Conservation (phyloP, 371 early-diverging fungal genomes). For the Syncephalastrum contaminatum region DNA sequence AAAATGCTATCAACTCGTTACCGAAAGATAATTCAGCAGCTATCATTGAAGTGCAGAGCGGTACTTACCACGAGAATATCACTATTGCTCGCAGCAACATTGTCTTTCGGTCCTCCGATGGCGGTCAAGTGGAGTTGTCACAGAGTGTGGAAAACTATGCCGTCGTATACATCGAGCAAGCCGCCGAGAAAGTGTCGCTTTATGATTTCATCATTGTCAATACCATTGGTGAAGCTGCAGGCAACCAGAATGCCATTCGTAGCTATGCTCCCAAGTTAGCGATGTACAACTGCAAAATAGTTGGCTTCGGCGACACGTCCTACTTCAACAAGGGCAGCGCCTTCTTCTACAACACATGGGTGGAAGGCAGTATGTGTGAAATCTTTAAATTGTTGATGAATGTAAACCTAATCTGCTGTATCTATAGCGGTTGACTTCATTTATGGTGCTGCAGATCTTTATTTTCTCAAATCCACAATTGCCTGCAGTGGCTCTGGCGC, state of each 20-base stretch:
- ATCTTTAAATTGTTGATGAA: too few relatives aligned
- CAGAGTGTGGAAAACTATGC: slow-evolving; percentile 8
- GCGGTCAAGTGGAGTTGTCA: slow-evolving; percentile 6
- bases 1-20: slow-evolving; percentile 14
- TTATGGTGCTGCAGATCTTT: slow-evolving; percentile 11
- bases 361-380: slow-evolving; percentile 15
- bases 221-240: slow-evolving; percentile 16
- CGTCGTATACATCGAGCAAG: slow-evolving; percentile 8
- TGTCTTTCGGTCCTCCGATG: neutral
- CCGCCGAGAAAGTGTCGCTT: slow-evolving; percentile 6
- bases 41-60: slow-evolving; percentile 9
- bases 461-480: slow-evolving; percentile 8
- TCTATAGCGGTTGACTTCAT: slow-evolving; percentile 12
- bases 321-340: slow-evolving; percentile 9
- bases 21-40: slow-evolving; percentile 7
- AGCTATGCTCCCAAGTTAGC: slow-evolving; percentile 8
- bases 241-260: slow-evolving; percentile 14
- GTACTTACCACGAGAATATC: slow-evolving; percentile 9
- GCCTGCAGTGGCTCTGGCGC: slow-evolving; percentile 11
- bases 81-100: slow-evolving; percentile 9
- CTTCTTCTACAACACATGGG: slow-evolving; percentile 13
- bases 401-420: too few relatives aligned
- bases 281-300: slow-evolving; percentile 15
- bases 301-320: slow-evolving; percentile 14
- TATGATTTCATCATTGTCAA: slow-evolving; percentile 13